Percentiles rank a stretch among this genome's conserved stretches.
Conservation (phyloP, 768 basidiomycete genomes). For the Suillus placidus region DNA sequence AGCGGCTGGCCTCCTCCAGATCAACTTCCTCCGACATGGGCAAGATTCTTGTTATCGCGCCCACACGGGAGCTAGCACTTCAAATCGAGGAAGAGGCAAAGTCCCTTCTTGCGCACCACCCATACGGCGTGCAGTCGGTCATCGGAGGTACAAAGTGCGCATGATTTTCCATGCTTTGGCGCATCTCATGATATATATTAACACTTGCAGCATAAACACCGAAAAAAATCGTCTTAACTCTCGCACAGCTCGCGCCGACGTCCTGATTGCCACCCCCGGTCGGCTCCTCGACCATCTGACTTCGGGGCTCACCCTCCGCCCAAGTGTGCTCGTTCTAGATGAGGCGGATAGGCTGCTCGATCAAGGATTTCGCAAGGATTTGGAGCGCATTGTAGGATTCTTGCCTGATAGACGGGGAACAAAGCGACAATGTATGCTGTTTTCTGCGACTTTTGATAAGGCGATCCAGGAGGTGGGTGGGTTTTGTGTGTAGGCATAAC, state of each 20-base stretch:
- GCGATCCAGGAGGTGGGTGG: conserved; percentile 56
- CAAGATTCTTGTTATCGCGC: conserved; percentile 64
- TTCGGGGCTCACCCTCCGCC: conserved; percentile 1
- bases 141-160: conserved; percentile 60
- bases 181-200: conserved; percentile 16
- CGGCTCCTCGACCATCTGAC: conserved; percentile 71
- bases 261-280: conserved; percentile 77
- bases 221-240: conserved; percentile 29
- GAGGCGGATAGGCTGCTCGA: conserved; percentile 78
- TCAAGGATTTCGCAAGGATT: conserved; percentile 68
- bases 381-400: conserved; percentile 60
- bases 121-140: conserved; percentile 47
- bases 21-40: conserved; percentile 34
- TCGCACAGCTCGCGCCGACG: conserved; percentile 40
- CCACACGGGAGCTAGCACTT: conserved; percentile 75
- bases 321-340: conserved; percentile 54
- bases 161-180: not conserved
- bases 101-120: conserved; percentile 43
- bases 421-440: conserved; percentile 67
- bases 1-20: conserved; percentile 50
- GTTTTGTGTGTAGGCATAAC: not conserved
- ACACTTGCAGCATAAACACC: conserved; percentile 22
- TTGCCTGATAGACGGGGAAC: conserved; percentile 49
- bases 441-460: conserved; percentile 75
- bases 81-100: conserved; percentile 66